Base-by-base conservation (phyloP, 1,139 yeast species). In the Debaryomyces sp. region DNA sequence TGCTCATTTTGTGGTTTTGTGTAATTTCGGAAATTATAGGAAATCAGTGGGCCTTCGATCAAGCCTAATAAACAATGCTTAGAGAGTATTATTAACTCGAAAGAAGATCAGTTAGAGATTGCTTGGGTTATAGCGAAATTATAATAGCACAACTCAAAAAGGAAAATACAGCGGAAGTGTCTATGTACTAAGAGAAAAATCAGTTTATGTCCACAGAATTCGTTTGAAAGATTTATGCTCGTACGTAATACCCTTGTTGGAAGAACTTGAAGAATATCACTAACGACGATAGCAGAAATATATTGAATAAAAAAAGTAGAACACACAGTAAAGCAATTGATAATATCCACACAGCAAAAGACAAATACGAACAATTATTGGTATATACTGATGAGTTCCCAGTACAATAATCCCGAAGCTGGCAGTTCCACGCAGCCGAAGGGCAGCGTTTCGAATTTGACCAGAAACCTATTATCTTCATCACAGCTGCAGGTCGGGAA, bases 381-480 rank as follows among this genome's bases (percentile, higher is more conserved):
- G 38, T 35, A 35, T n/a, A 35, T 12, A 21, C 21, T 21, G 35
- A 51, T 51, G 54, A 50, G 50, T 34, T 50, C 54, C 15, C 51
- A 49, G 24, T 47, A 49, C 33, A 52, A 47, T 46, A 46, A 50
- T 21, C 23, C 48, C 27, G 43, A 47, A 13, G n/a, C 29, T 30
- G 44, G 32, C 39, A 43, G 45, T 22, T 29, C 50, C 50, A 52
- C 38, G 37, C 51, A 37, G 13, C 21, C 27, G 26, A 41, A 41
- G 41, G 24, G 61, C 35, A 61, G 62, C 44, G 62, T 70, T 30
- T 74, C 79, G 34, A 75, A 75, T 55, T 60, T 75, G 47, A 75
- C 80, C 43, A 71, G 65, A 50, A 74, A 70, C 49, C 62, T 72
- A 50, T 59, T 70, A 55, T 62, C 67, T 13, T 52, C 58, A 15